Conservation (phyloP, 306 rosid genomes). For the Gillenia trifoliata region DNA sequence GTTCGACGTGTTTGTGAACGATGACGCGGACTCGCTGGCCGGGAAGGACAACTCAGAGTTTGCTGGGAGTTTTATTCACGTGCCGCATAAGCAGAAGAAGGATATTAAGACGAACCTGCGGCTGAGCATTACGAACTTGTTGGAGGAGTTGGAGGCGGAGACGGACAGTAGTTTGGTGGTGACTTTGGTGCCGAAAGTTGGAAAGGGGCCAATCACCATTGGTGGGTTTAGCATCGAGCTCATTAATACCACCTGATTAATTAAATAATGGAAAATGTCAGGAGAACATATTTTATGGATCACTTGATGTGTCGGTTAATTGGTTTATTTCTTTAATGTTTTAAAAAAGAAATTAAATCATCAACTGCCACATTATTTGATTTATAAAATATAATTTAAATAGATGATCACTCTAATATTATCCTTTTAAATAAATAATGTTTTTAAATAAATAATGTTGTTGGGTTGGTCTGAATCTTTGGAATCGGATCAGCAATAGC, state of each 20-base stretch:
- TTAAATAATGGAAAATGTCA: not conserved
- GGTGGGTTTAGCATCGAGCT: conserved; percentile 37
- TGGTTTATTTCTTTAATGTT: too few species aligned
- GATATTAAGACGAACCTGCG: conserved; percentile 31
- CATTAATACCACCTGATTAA: not conserved
- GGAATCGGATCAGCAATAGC: too few species aligned
- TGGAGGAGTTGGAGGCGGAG: conserved; percentile 72
- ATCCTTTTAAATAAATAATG: not conserved
- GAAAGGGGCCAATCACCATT: conserved; percentile 32
- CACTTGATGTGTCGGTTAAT: too few species aligned
- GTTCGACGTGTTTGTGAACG: conserved; percentile 68
- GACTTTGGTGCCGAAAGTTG: conserved; percentile 56
- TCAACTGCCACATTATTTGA: too few species aligned
- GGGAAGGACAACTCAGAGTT: conserved; percentile 49
- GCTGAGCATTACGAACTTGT: conserved; percentile 46
- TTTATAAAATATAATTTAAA: too few species aligned
- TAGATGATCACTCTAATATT: too few species aligned
- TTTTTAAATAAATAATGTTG: too few species aligned
- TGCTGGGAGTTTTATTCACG: conserved; percentile 76
- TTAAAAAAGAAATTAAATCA: too few species aligned
- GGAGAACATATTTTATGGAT: too few species aligned
- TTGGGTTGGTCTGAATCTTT: too few species aligned
- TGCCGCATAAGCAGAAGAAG: conserved; percentile 48
- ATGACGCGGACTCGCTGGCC: conserved; percentile 47
- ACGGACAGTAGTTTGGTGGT: conserved; percentile 54